Conservation (phyloP, 73 alveolate species). For the Paramecium biaurelia region DNA sequence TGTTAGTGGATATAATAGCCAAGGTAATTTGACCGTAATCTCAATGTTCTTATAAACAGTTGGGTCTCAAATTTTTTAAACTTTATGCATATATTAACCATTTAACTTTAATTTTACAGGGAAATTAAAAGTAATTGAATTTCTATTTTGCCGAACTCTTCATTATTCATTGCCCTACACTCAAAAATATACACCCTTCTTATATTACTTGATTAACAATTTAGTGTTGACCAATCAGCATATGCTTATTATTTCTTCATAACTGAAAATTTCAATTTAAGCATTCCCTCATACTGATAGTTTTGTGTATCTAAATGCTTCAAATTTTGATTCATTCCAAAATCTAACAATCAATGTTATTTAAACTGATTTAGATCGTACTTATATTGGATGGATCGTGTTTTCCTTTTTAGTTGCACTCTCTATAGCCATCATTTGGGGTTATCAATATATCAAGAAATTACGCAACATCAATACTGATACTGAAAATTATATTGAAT, state of each 20-base stretch:
- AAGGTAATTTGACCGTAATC: neutral
- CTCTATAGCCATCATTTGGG: neutral
- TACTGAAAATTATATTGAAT: neutral
- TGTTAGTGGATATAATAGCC: neutral
- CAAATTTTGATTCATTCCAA: slow-evolving; percentile 1
- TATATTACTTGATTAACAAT: neutral
- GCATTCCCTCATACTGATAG: slow-evolving; percentile 8
- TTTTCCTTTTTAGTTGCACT: neutral
- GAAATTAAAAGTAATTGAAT: neutral
- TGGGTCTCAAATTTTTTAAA: neutral
- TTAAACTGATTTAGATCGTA: neutral
- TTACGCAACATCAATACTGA: neutral
- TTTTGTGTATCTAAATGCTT: neutral
- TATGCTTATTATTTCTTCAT: neutral
- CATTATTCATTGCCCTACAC: neutral
- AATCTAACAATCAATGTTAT: neutral
- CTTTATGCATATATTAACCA: neutral
- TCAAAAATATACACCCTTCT: neutral
- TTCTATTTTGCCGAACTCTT: neutral
- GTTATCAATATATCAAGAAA: neutral
- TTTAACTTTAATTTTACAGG: neutral
- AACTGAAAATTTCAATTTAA: neutral
- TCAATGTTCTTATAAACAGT: neutral
- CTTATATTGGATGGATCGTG: neutral
- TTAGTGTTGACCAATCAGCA: neutral